phyloP scores from a whole-genome alignment of 2,329 filamentous ascomycete species.

The Phyllosticta capitalensis region DNA sequence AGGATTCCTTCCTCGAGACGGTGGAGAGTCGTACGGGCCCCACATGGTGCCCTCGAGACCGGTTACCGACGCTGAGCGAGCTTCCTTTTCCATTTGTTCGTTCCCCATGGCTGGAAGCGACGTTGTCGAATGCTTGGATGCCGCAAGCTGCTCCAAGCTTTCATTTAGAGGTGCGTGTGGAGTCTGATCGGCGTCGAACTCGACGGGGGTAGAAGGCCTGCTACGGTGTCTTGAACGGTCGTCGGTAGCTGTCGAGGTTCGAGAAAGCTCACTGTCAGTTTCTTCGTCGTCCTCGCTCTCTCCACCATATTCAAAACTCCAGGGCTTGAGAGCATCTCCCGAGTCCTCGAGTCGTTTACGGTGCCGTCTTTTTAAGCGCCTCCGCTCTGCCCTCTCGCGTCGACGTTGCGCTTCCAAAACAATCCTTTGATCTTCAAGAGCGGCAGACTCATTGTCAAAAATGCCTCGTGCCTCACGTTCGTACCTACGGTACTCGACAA shows the following conservation, averaged over 20 bases:
- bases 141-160: not conserved
- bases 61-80: conserved; percentile 22
- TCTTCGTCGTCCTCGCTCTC: conserved; percentile 44
- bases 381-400: conserved; percentile 43
- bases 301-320: conserved; percentile 76
- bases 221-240: conserved; percentile 5
- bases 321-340: conserved; percentile 49
- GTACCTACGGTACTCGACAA: conserved; percentile 71
- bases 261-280: conserved; percentile 27
- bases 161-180: conserved; percentile 11
- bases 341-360: conserved; percentile 17
- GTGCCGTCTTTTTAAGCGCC: conserved; percentile 27
- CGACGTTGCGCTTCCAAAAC: conserved; percentile 40
- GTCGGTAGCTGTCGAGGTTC: conserved; percentile 25
- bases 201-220: conserved; percentile 1
- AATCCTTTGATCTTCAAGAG: conserved; percentile 36
- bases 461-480: conserved; percentile 56
- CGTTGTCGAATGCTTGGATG: conserved; percentile 8
- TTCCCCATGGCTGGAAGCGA: conserved; percentile 8
- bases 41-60: conserved; percentile 71
- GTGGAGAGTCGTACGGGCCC: conserved; percentile 54
- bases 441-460: conserved; percentile 32
- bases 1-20: conserved; percentile 58
- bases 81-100: conserved; percentile 1
- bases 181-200: conserved; percentile 9